Conservation (phyloP, 305 asterid genomes). For the Solanum hybrid region DNA sequence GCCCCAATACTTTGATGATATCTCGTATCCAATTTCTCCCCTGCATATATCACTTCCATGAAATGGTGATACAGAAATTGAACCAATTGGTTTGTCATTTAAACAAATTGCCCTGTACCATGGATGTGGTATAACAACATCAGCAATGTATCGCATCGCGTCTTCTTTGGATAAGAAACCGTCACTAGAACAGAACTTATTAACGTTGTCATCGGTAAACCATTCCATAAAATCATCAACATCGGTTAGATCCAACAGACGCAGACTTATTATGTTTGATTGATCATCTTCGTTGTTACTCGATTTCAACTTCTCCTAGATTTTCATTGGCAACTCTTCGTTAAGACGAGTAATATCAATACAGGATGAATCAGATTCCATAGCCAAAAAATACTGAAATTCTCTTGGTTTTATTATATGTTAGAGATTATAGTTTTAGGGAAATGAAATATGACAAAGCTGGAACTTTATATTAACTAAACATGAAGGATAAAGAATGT, state of each 20-base stretch:
- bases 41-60: constrained; percentile 21
- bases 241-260: constrained; percentile 40
- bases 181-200: constrained; percentile 42
- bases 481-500: background rate
- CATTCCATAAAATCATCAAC: constrained; percentile 48
- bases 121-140: constrained; percentile 25
- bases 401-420: background rate
- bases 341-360: background rate
- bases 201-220: constrained; percentile 45
- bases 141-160: constrained; percentile 21
- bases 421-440: background rate
- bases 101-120: constrained; percentile 52
- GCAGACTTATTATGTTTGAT: constrained; percentile 38
- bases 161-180: constrained; percentile 25
- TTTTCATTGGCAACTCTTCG: background rate
- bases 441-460: background rate
- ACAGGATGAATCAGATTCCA: background rate
- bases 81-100: constrained; percentile 42
- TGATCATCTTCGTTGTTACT: background rate
- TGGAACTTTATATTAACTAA: background rate
- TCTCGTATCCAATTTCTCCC: constrained; percentile 50
- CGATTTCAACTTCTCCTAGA: background rate
- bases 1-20: constrained; percentile 55
- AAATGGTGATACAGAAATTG: constrained; percentile 27
- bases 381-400: background rate